A percentile compares a stretch with the other conserved stretches of the same genome.
phyloP scores from a whole-genome alignment of 2,329 filamentous ascomycete genomes.

The Massarina eburnea region DNA sequence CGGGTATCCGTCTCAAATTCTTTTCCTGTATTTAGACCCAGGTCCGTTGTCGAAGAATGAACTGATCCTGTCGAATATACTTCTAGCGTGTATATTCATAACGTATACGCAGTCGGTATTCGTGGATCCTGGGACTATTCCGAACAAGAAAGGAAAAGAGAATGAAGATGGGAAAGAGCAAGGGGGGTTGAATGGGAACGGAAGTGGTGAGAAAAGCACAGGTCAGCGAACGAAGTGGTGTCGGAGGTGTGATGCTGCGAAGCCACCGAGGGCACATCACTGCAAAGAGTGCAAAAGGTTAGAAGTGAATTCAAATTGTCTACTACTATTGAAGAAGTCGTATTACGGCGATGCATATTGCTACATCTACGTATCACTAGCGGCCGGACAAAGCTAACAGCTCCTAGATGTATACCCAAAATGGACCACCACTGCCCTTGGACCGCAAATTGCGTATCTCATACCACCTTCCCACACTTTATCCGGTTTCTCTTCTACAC shows the following conservation, averaged over 20 bases:
- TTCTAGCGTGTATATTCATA: conserved; percentile 66
- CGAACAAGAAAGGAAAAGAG: conserved; percentile 28
- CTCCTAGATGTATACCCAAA: conserved; percentile 67
- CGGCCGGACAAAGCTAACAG: conserved; percentile 1
- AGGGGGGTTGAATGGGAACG: conserved; percentile 3
- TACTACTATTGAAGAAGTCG: too few species aligned
- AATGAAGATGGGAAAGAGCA: conserved; percentile 1
- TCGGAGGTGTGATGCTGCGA: conserved; percentile 71
- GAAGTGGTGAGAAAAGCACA: conserved; percentile 4
- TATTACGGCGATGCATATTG: neutral
- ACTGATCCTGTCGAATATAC: conserved; percentile 64
- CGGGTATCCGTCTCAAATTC: conserved; percentile 70
- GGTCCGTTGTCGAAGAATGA: conserved; percentile 62
- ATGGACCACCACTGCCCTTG: conserved; percentile 90
- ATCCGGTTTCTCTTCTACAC: conserved; percentile 74
- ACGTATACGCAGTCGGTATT: conserved; percentile 68
- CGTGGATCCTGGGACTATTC: conserved; percentile 60
- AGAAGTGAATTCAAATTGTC: neutral
- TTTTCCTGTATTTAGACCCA: conserved; percentile 62
- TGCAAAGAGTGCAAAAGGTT: conserved; percentile 72
- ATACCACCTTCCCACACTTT: conserved; percentile 81
- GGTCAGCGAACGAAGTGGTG: conserved; percentile 62
- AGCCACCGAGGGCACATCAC: conserved; percentile 79
- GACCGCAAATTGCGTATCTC: conserved; percentile 80
- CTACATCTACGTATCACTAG: neutral